These are phyloP conservation scores for Mesostigma viride DNA, from an alignment of 139 green algal species.

Conservation along the genomic window DNA sequence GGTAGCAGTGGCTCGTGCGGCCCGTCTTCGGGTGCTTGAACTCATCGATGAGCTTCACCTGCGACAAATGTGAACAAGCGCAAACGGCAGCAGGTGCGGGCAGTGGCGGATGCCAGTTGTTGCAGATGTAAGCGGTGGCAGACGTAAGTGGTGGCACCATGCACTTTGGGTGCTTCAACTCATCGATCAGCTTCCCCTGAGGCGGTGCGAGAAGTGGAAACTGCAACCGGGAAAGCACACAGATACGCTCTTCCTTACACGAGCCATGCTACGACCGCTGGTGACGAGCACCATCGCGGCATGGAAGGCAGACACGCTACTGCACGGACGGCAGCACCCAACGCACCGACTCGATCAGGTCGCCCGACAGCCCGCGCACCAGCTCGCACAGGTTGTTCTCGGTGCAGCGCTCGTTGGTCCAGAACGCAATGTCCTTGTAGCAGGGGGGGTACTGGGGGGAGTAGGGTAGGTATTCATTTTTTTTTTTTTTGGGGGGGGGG, in stretches of 20 bases:
- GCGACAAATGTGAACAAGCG: slow-evolving; percentile 58
- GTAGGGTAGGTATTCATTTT: too few species aligned
- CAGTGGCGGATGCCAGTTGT: too few species aligned
- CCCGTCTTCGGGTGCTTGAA: slow-evolving; percentile 91
- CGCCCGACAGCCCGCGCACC: slow-evolving; percentile 59
- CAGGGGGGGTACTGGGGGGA: slow-evolving; percentile 65
- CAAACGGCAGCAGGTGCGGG: too few species aligned
- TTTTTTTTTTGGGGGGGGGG: too few species aligned
- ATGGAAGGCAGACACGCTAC: neutral
- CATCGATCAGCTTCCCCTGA: neutral
- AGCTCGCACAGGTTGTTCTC: slow-evolving; percentile 99
- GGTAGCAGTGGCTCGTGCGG: slow-evolving; percentile 83
- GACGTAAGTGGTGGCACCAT: too few species aligned
- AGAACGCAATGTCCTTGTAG: slow-evolving; percentile 98
- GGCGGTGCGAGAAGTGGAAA: neutral
- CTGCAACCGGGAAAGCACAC: neutral
- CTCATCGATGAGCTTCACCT: slow-evolving; percentile 90
- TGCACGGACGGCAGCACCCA: neutral
- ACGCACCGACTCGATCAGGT: slow-evolving; percentile 33
- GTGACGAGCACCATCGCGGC: too few species aligned
- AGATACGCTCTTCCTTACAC: neutral
- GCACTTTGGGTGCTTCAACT: too few species aligned
- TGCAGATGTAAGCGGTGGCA: too few species aligned
- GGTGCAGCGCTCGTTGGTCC: slow-evolving; percentile 76
- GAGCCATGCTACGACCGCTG: too few species aligned